Conservation (phyloP, 179 eudicot species). For the Corrigiola litoralis region DNA sequence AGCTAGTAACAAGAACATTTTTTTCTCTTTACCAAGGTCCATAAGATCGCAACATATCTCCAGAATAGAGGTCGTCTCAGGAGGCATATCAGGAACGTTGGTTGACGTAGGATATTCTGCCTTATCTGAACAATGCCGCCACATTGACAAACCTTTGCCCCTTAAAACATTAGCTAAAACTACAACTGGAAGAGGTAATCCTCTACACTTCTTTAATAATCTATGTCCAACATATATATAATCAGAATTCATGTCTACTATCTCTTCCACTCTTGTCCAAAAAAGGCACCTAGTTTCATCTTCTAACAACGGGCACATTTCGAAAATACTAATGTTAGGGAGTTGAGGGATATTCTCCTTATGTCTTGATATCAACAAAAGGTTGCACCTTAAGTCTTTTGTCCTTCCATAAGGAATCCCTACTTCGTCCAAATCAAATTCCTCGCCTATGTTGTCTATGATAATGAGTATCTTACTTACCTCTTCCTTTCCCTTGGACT, state of each 20-base stretch:
- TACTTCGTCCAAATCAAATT: conserved; percentile 7
- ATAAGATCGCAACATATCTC: conserved; percentile 20
- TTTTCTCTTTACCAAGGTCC: conserved; percentile 14
- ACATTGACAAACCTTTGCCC: conserved; percentile 2
- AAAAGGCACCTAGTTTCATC: conserved; percentile 5
- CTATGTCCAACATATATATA: background rate
- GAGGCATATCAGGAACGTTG: background rate
- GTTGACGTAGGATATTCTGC: conserved; percentile 6
- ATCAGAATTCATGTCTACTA: background rate
- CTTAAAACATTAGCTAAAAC: conserved; percentile 3
- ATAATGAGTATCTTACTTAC: conserved; percentile 4
- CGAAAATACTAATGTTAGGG: background rate
- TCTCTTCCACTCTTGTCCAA: background rate
- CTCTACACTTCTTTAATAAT: conserved; percentile 8
- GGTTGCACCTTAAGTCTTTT: conserved; percentile 5
- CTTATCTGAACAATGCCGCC: conserved; percentile 7
- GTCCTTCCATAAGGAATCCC: conserved; percentile 12
- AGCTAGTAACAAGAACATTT: conserved; percentile 12
- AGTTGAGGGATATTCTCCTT: too few species aligned
- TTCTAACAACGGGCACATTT: background rate
- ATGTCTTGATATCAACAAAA: conserved; percentile 7
- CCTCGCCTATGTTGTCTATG: conserved; percentile 18
- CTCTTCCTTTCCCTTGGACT: background rate
- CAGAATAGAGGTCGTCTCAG: conserved; percentile 6
- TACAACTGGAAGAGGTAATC: conserved; percentile 16